Conservation (phyloP, 2,329 filamentous ascomycete species). For the Kalaharituber pfeilii region DNA sequence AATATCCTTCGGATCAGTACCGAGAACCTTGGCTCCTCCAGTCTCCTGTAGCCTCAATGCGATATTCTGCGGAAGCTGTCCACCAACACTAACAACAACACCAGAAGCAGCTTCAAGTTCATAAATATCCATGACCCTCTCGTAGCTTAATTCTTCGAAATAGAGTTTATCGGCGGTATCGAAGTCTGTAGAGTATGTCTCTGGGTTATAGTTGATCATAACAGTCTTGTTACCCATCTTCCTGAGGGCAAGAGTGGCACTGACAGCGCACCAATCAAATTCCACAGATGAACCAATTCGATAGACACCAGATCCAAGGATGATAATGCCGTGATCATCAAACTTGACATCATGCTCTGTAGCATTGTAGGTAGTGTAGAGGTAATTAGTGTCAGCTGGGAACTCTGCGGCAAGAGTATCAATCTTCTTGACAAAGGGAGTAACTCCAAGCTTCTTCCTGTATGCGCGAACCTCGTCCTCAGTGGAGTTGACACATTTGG, state of each 20-base stretch:
- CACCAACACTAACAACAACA: slow-evolving; percentile 88
- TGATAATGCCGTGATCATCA: slow-evolving; percentile 74
- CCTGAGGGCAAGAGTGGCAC: slow-evolving; percentile 64
- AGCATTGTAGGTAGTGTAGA: slow-evolving; percentile 96
- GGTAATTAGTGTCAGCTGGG: slow-evolving; percentile 84
- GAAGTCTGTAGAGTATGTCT: slow-evolving; percentile 69
- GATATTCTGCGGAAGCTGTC: slow-evolving; percentile 94
- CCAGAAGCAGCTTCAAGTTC: slow-evolving; percentile 72
- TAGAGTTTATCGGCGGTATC: slow-evolving; percentile 83
- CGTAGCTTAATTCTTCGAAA: slow-evolving; percentile 92
- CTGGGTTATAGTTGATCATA: slow-evolving; percentile 87
- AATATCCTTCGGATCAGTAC: slow-evolving; percentile 83
- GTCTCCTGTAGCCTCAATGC: slow-evolving; percentile 83
- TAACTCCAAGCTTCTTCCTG: slow-evolving; percentile 72
- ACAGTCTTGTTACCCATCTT: slow-evolving; percentile 90
- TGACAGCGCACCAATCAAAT: slow-evolving; percentile 97
- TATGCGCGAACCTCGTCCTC: slow-evolving; percentile 80
- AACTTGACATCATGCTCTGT: slow-evolving; percentile 85
- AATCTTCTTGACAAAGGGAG: slow-evolving; percentile 94
- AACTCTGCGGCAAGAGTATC: slow-evolving; percentile 95
- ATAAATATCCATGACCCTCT: slow-evolving; percentile 97
- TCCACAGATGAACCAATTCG: slow-evolving; percentile 94
- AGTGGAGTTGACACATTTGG: slow-evolving; percentile 61
- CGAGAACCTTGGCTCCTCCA: slow-evolving; percentile 67
- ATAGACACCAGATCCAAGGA: slow-evolving; percentile 91